Base-by-base conservation (phyloP, 495 filamentous ascomycete species). In the Bathelium albidoporum region DNA sequence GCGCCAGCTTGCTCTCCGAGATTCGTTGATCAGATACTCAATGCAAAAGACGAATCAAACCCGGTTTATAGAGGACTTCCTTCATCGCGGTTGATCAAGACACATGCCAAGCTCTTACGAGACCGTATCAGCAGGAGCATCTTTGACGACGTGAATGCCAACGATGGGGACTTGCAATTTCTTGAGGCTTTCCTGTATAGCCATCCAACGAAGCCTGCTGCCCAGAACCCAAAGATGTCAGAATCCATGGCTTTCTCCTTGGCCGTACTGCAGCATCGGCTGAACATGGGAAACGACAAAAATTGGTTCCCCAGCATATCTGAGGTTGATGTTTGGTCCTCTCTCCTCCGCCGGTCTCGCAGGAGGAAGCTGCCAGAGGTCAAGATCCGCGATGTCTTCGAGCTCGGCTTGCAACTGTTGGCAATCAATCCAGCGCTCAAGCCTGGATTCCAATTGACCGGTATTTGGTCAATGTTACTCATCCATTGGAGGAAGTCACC, bases 31-130 rank as follows among this genome's bases (percentile, higher is more conserved):
- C 32, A 43, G 9, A 9, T 69, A 28, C 62, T 69, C 36, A 62
- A 68, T 49, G 62, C 16, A n/a, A 58, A 69, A 58, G 68, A 69
- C 62, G 12, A 58, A 12, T 68, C 65, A 20, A 69, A 69, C 62
- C 62, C 68, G 20, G 52, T 69, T 16, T 69, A 67, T 59, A 41
- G 52, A 36, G 16, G 44, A n/a, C 58, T 69, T 26, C 43, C 43
- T 18, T 41, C 9, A 9, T 10, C 36, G 18, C 36, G 36, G 10
- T 41, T 41, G 18, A 41, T 41, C 18, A 41, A 41, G 36, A 41
- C 36, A 0, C 36, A 41, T 41, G 0, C 36, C 0, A 18, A 41
- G 36, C 36, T 41, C 18, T 41, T 41, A 18, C 36, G 36, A 41
- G 18, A 18, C 10, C 36, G 1, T 41, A 0, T 41, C 36, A 41